Base-by-base conservation (phyloP, 495 filamentous ascomycete species). In the Tuber indicum region DNA sequence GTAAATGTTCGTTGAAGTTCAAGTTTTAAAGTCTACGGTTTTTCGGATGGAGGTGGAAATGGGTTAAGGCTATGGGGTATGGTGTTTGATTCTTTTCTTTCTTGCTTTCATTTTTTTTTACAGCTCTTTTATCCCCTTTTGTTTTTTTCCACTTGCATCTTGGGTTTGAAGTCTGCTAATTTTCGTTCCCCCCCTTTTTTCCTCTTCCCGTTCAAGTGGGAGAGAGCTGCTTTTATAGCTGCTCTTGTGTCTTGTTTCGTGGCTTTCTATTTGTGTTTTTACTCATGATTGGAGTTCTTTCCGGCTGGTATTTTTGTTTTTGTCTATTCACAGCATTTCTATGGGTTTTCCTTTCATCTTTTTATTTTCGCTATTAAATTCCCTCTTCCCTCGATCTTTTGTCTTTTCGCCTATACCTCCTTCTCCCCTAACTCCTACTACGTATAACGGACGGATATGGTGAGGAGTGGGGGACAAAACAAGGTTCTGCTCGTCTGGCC, bases 1-100 rank as follows among this genome's bases (percentile, higher is more conserved):
- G 71, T 73, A 17, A 81, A 77, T 76, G 82, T 84, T 70, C 74
- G 79, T 73, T 81, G 75, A 72, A 66, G 26, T 66, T 66, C n/a
- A 66, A 66, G 58, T 66, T 66, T 66, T 66, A 17, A 17, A 7
- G 58, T 32, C 58, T 17, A 32, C n/a, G 26, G 58, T 17, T 66
- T 66, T 66, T 66, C 58, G 58, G 58, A 32, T 66, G 58, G n/a
- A n/a, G 14, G 23, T 58, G 58, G 58, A 32, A 66, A 66, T 66
- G n/a, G n/a, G 32, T 66, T 66, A 66, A n/a, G 58, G 58, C 58
- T 66, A 66, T 66, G 58, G 58, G 52, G 58, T 66, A 66, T 66
- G 58, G 58, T n/a, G 58, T 66, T 32, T 66, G 58, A 66, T 66
- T 66, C 58, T 66, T 32, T 66, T 66, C 12, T 32, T 32, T 5